Base-by-base conservation (phyloP, 2,329 filamentous ascomycete genomes). In the Coleophoma crateriformis region DNA sequence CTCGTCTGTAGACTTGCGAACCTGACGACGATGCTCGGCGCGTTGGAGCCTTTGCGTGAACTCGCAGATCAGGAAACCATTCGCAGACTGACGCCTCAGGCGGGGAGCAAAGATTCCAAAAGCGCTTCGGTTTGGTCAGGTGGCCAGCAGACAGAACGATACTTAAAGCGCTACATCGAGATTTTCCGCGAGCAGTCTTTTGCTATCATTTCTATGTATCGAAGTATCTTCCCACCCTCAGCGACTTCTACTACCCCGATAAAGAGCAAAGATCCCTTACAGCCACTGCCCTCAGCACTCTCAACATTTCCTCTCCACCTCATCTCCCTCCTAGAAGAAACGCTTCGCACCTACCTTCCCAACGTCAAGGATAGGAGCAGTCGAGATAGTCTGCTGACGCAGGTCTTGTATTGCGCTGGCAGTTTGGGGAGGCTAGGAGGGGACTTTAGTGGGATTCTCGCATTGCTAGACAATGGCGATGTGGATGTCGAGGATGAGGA, bases 151-250 rank as follows among this genome's bases (percentile, higher is more conserved):
- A 96, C 91, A 1, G 94, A 97, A 67, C 81, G 90, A 46, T 99
- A 90, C 61, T 72, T 99, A 40, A 99, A 97, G 68, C 81, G 91
- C 44, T 99, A 95, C 68, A 88, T 99, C 60, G 94, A 99, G 65
- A 90, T 99, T 27, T 97, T 97, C 66, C 87, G 94, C 47, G 94
- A 99, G 68, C 94, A 99, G 68, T 96, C 89, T 64, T 99, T 99
- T 67, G 88, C 86, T 40, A 95, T 97, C 52, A 83, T 97, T 27
- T 95, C 90, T 51, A 90, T 97, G 78, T 96, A 95, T 68, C 88
- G 85, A 61, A 94, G 87, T 61, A 90, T 97, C 48, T 95, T 95
- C 61, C 84, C 87, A 0, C 75, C 79, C 13, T 27, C 58, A 14
- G 47, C 52, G 4, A 2, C 35, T 38, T 38, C 35, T 11, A 41